These are phyloP conservation scores for Corymbia calophylla DNA, from an alignment of 441 rosid species.

Conservation along the genomic window DNA sequence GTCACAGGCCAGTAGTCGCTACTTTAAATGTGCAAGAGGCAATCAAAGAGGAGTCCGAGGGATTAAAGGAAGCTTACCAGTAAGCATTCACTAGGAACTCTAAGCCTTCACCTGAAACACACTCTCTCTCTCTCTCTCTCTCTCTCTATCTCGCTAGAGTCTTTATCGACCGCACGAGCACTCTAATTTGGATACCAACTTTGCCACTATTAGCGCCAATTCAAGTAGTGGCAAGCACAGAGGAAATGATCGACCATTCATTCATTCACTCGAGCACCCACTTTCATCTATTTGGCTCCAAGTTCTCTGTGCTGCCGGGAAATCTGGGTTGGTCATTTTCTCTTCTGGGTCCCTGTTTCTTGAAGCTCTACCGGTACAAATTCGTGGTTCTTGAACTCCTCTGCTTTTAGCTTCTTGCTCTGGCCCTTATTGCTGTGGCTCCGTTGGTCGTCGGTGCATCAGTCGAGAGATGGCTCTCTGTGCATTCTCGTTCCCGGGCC, in stretches of 20 bases:
- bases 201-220: neutral
- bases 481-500: constrained; percentile 57
- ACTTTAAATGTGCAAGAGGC: neutral
- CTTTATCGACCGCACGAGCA: neutral
- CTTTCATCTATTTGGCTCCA: neutral
- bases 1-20: neutral
- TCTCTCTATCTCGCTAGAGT: neutral
- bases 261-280: neutral
- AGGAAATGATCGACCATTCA: neutral
- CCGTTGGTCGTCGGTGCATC: neutral
- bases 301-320: neutral
- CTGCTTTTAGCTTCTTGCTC: neutral
- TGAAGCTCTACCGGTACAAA: neutral
- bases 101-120: neutral
- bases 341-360: neutral
- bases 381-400: neutral
- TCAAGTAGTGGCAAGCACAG: neutral
- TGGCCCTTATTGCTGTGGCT: neutral
- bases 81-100: neutral
- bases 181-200: neutral
- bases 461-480: constrained; percentile 48
- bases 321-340: neutral
- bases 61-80: neutral
- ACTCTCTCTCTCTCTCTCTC: neutral
- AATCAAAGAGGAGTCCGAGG: neutral